Evolutionary conservation across 2,329 filamentous ascomycete species (phyloP), one percentile per base, ranked within the genome.

Genomic region (Colletotrichum limetticola): DNA sequence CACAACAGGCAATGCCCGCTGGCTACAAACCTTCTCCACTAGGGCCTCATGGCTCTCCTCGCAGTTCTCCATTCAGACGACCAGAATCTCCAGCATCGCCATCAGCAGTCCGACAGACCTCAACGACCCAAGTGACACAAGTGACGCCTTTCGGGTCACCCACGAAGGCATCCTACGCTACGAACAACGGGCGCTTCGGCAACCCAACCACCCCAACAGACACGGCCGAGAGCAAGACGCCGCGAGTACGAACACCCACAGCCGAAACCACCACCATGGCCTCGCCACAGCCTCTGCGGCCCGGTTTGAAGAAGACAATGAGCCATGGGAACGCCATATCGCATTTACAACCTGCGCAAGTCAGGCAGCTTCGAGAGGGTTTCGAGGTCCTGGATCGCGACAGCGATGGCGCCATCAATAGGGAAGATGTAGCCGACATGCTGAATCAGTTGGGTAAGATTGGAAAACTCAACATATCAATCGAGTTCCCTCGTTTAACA

Each of bases 371-470:
- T 83, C 91, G 97, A 74, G 96, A 98, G 80, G 95, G 93, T 0
- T 99, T 98, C 82, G 94, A 97, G 82, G 95, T 98, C 72, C 88
- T 99, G 59, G 97, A 98, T 82, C 90, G 94, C 73, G 93, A 97
- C 82, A 95, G 95, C 78, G 95, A 97, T 79, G 95, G 96, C 22
- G 86, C 90, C 63, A 92, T 99, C 74, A 93, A 92, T 76, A 89
- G 93, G 72, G 93, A 96, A 26, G 95, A 97, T 80, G 91, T 99
- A 5, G 91, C 91, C 19, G 94, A 97, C 78, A 97, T 98, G 89
- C 89, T 99, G 37, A 91, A 89, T 72, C 95, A 97, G 79, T 87
- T 98, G 61, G 95, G 93, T 94, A 84, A 61, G 78, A 74, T 8
- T 16, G 24, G 9, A 28, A 11, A 22, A 0, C 37, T 22, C 28